Conservation (phyloP, 2,329 filamentous ascomycete species). For the Decorospora gaudefroyi region DNA sequence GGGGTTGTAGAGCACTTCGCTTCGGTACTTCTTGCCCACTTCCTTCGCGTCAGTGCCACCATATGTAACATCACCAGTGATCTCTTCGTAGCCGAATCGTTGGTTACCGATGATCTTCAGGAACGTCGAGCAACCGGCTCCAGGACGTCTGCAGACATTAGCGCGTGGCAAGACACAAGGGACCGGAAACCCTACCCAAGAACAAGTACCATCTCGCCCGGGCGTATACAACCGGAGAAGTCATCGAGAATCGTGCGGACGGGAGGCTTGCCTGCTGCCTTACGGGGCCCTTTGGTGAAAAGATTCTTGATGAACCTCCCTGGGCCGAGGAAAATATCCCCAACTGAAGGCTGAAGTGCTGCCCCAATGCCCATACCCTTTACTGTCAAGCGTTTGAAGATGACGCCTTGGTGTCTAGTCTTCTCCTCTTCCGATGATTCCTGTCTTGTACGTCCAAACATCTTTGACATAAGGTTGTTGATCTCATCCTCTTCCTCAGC, state of each 20-base stretch:
- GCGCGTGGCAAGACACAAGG: background rate
- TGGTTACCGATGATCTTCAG: slow-evolving; percentile 71
- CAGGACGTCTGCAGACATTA: slow-evolving; percentile 54
- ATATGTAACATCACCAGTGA: slow-evolving; percentile 60
- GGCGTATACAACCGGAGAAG: slow-evolving; percentile 70
- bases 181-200: slow-evolving; percentile 53
- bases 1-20: slow-evolving; percentile 73
- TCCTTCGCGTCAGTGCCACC: slow-evolving; percentile 59
- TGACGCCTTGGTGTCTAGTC: slow-evolving; percentile 69
- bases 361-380: slow-evolving; percentile 65
- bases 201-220: slow-evolving; percentile 73
- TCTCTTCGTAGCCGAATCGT: slow-evolving; percentile 61
- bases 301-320: slow-evolving; percentile 59
- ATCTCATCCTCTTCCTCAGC: slow-evolving; percentile 58
- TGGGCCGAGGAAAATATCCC: slow-evolving; percentile 65
- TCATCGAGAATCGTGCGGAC: slow-evolving; percentile 68
- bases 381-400: slow-evolving; percentile 68
- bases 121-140: slow-evolving; percentile 71
- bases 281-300: slow-evolving; percentile 50
- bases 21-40: slow-evolving; percentile 64
- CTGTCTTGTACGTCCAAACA: slow-evolving; percentile 70
- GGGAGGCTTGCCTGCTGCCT: slow-evolving; percentile 56
- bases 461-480: slow-evolving; percentile 67
- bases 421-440: slow-evolving; percentile 70
- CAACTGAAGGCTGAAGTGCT: slow-evolving; percentile 63